Percentiles rank a stretch among this genome's conserved stretches.
phyloP scores from a whole-genome alignment of 805 yeast genomes.

The Starmera pachycereana region DNA sequence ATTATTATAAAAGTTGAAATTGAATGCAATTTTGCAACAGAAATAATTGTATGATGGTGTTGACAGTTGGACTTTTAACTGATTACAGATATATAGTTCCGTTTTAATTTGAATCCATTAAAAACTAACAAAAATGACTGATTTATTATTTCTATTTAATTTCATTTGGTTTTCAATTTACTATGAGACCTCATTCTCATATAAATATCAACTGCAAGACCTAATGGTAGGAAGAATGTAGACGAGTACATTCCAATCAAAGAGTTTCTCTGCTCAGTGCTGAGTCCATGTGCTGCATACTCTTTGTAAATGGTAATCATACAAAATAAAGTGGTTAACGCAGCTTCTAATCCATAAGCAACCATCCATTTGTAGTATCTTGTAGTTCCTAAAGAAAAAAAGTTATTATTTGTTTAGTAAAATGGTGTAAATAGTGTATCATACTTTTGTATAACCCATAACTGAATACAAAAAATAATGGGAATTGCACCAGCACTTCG shows the following conservation, averaged over 20 bases:
- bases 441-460: constrained; percentile 22
- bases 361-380: constrained; percentile 33
- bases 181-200: constrained; percentile 10
- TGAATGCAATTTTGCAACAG: no score
- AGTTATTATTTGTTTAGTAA: not conserved
- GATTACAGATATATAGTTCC: no score
- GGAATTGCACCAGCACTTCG: constrained; percentile 71
- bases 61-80: no score
- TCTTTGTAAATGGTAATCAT: constrained; percentile 35
- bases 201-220: constrained; percentile 27
- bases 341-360: constrained; percentile 76
- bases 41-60: no score
- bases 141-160: no score
- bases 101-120: no score
- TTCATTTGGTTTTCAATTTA: not conserved
- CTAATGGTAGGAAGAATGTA: constrained; percentile 56
- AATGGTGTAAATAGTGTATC: no score
- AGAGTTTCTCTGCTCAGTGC: constrained; percentile 25
- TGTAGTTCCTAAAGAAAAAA: constrained; percentile 6
- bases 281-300: constrained; percentile 23
- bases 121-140: no score
- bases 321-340: constrained; percentile 70
- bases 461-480: constrained; percentile 52
- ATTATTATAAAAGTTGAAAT: no score
- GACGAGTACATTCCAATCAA: constrained; percentile 54